These are phyloP conservation scores for Chimonanthus salicifolius DNA, from an alignment of 164 flowering plant genomes.

Conservation along the genomic window DNA sequence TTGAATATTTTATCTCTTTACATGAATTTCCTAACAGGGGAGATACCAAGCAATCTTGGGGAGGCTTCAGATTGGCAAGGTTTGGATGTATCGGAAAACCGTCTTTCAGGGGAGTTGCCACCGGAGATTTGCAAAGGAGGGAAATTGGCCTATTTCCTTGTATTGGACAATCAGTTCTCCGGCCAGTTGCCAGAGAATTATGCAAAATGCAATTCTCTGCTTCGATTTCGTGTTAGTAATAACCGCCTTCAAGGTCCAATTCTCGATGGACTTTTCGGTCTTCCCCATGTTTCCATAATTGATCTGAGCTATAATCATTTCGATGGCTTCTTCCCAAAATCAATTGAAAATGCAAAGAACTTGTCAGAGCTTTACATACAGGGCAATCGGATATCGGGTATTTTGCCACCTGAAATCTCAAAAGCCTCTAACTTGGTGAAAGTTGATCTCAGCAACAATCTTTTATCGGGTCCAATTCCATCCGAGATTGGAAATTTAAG, in stretches of 20 bases:
- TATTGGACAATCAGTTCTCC: constrained; percentile 56
- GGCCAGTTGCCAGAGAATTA: constrained; percentile 65
- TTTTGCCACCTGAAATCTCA: constrained; percentile 66
- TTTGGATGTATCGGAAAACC: constrained; percentile 78
- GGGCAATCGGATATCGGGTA: constrained; percentile 64
- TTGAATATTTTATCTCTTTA: constrained; percentile 56
- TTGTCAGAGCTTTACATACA: constrained; percentile 70
- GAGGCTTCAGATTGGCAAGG: constrained; percentile 35
- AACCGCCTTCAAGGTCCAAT: constrained; percentile 58
- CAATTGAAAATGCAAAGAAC: constrained; percentile 52
- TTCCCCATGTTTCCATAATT: constrained; percentile 72
- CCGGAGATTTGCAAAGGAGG: constrained; percentile 63
- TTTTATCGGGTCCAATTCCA: constrained; percentile 76
- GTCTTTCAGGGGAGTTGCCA: constrained; percentile 63
- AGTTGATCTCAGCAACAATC: constrained; percentile 78
- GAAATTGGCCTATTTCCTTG: constrained; percentile 56
- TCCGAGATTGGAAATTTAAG: constrained; percentile 54
- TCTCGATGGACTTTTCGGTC: constrained; percentile 57
- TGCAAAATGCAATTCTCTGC: constrained; percentile 45
- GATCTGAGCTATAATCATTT: constrained; percentile 59
- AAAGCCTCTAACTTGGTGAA: constrained; percentile 60
- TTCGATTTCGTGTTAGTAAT: constrained; percentile 73
- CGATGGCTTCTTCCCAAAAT: constrained; percentile 42
- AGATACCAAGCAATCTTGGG: constrained; percentile 61
- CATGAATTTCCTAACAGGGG: constrained; percentile 60